These are phyloP conservation scores for Hebeloma cylindrosporum DNA, from an alignment of 768 basidiomycete species.

Conservation along the genomic window DNA sequence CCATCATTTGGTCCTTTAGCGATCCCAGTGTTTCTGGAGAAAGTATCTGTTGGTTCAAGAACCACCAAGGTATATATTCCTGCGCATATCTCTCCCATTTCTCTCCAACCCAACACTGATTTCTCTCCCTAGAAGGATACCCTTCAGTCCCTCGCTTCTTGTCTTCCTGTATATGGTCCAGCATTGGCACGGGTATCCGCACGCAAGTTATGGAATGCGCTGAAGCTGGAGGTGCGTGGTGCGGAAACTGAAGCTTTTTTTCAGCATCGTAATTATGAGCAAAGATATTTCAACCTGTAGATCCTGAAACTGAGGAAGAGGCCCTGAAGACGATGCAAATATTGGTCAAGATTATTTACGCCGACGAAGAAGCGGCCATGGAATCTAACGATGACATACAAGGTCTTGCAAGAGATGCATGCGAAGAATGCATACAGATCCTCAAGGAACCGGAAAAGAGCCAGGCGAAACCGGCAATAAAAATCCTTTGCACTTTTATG, in stretches of 20 bases:
- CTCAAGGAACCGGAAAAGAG: conserved; percentile 92
- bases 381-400: conserved; percentile 43
- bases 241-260: not conserved
- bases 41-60: conserved; percentile 79
- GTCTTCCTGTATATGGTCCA: conserved; percentile 84
- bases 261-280: not conserved
- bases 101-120: not conserved
- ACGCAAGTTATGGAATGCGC: conserved; percentile 81
- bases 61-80: conserved; percentile 67
- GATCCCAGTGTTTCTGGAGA: conserved; percentile 88
- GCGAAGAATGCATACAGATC: conserved; percentile 76
- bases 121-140: conserved; percentile 69
- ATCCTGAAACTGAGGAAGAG: conserved; percentile 67
- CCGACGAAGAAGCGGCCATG: conserved; percentile 39
- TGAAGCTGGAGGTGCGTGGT: conserved; percentile 83
- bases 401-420: conserved; percentile 71
- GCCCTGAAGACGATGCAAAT: conserved; percentile 71
- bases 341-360: conserved; percentile 75
- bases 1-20: conserved; percentile 83
- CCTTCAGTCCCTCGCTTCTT: conserved; percentile 70
- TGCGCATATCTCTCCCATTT: not conserved
- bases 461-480: conserved; percentile 85
- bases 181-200: conserved; percentile 59
- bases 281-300: conserved; percentile 92
- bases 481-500: conserved; percentile 76